Base-by-base conservation (phyloP, 148 eudicot genomes). In the Talinum fruticosum region DNA sequence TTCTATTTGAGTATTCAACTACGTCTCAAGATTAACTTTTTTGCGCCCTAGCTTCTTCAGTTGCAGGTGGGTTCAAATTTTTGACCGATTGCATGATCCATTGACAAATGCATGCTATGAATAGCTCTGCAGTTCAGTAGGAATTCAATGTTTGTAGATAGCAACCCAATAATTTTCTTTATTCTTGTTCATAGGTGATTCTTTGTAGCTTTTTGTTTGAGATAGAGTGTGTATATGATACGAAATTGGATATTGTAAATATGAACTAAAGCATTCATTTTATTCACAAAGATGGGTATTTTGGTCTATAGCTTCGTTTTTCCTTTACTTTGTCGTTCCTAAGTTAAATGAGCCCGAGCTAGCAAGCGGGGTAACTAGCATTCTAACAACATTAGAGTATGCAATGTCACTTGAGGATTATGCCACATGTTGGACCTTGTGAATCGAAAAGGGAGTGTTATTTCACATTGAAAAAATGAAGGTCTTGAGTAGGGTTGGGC, bases 1-100 rank as follows among this genome's bases (percentile, higher is more conserved):
- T 96, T 82, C 86, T 96, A 75, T 96, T 96, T 38, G 99, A 96
- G 80, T 96, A 96, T 69, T 96, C 99, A 10, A 88, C 99, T 8
- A 85, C 97, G 23, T 96, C 99, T 23, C 99, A 96, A 79, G 93
- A 90, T 77, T 96, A 86, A 2, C 14, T 26, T 26, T 2, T 62
- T n/a, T 62, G 7, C 30, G 66, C 51, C 32, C 74, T 57, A 29
- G 75, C 38, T 72, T 66, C 47, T 64, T 65, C 49, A 69, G 64
- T 13, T 53, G 32, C 44, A 36, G 76, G 49, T 75, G 38, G 29
- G 21, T 41, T 2, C 2, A 47, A 68, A 62, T 24, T 28, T 28
- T 62, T 62, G 66, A 62, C 28, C 1, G 15, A 62, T 62, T n/a
- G 26, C 18, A 69, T 41, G 71, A 28, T 77, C n/a, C 28, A 71